Base-by-base conservation (phyloP, 2,329 filamentous ascomycete genomes). In the Ilyonectria robusta region DNA sequence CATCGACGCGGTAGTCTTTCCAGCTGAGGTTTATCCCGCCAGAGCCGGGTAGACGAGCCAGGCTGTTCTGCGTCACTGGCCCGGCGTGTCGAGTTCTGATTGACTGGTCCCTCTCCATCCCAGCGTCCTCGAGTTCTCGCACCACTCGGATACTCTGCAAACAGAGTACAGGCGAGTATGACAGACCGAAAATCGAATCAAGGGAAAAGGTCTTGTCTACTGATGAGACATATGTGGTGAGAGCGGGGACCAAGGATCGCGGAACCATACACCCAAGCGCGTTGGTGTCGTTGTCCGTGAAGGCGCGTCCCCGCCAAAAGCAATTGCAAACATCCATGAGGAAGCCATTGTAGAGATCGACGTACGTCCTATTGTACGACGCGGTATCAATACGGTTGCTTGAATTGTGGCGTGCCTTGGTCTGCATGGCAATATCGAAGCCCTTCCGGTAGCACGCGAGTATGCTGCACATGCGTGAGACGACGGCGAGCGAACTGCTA, bases 291-390 rank as follows among this genome's bases (percentile, higher is more conserved):
- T 84, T 83, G 13, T 82, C 82, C 65, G 89, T 89, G 66, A 97
- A 91, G 1, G 92, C 94, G 13, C 91, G 88, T 23, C 89, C 88
- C 9, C 93, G 88, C 94, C 94, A 97, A 53, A 96, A 79, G 57
- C 93, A 89, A 77, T 97, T 97, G 83, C 93, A 95, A 35, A 94
- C 87, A 77, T 97, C 94, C 89, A 96, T 95, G 35, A 97, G 86
- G 77, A 92, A 94, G 23, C 92, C 92, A 78, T 97, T 97, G 82
- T 96, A 95, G 26, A 87, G 82, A 70, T 89, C 88, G 46, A 94
- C 88, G 62, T 92, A 88, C 35, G 84, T 81, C 47, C 87, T 84
- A 31, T 89, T 84, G 68, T 91, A 92, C 11, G 82, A 78, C 19
- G 79, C 78, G 6, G 79, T 76, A 66, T 81, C 76, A 48, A 82